Percentiles rank a stretch among this genome's conserved stretches.
These are phyloP conservation scores for Stygiomarasmius scandens DNA, from an alignment of 1,284 basidiomycete genomes.

Conservation along the genomic window DNA sequence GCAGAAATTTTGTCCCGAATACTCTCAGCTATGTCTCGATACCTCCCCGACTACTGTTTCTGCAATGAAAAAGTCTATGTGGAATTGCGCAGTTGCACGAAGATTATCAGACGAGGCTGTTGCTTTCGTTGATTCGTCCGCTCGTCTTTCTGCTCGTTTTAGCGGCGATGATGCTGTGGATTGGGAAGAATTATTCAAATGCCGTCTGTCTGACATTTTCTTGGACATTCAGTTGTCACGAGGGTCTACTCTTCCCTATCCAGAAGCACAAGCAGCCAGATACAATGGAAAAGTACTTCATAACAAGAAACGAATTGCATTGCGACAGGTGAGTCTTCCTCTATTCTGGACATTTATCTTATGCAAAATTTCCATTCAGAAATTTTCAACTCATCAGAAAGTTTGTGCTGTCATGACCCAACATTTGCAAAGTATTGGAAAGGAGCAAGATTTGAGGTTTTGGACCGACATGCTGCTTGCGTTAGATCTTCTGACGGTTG, in stretches of 20 bases:
- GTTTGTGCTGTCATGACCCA: slow-evolving; percentile 4
- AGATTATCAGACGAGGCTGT: background rate
- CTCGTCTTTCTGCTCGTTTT: background rate
- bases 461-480: background rate
- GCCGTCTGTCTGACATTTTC: background rate
- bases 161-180: background rate
- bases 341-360: background rate
- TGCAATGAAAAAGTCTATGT: background rate
- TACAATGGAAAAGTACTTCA: background rate
- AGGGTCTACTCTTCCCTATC: background rate
- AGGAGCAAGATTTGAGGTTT: background rate
- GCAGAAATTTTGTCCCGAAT: background rate
- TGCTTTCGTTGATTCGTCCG: background rate
- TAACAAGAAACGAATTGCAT: background rate
- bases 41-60: background rate
- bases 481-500: background rate
- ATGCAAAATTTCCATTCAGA: background rate
- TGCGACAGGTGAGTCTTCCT: background rate
- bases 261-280: background rate
- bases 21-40: background rate
- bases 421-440: background rate
- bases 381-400: background rate
- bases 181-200: slow-evolving; percentile 1
- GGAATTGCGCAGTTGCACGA: background rate
- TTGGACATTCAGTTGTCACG: background rate